phyloP scores from a whole-genome alignment of 2,329 filamentous ascomycete species.

The Hymenoscyphus salicellus region DNA sequence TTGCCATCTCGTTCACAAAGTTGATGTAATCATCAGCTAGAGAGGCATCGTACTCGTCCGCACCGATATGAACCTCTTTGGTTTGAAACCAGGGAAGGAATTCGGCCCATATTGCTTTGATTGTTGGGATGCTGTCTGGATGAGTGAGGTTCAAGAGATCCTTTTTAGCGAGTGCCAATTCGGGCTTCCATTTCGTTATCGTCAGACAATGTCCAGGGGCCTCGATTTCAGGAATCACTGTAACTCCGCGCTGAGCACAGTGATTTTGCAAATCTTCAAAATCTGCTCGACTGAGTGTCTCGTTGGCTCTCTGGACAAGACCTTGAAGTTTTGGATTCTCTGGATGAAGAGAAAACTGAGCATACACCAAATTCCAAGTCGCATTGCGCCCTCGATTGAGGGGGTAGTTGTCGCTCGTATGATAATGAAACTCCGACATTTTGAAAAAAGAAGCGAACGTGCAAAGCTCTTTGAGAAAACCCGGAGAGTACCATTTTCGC shows the following conservation, averaged over 20 bases:
- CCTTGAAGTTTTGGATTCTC: constrained; percentile 46
- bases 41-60: constrained; percentile 51
- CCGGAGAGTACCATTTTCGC: constrained; percentile 54
- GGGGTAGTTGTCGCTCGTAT: constrained; percentile 56
- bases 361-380: constrained; percentile 37
- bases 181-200: constrained; percentile 58
- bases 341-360: constrained; percentile 54
- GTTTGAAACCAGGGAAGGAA: constrained; percentile 56
- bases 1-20: background rate
- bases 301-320: constrained; percentile 50
- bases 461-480: constrained; percentile 56
- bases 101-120: constrained; percentile 51
- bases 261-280: constrained; percentile 51
- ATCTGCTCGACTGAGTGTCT: constrained; percentile 51
- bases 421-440: constrained; percentile 56
- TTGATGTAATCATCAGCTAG: constrained; percentile 45
- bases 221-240: constrained; percentile 59
- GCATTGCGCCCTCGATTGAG: constrained; percentile 49
- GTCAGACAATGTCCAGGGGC: constrained; percentile 55
- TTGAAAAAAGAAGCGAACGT: constrained; percentile 61
- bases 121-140: constrained; percentile 51
- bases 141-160: constrained; percentile 55
- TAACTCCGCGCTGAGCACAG: constrained; percentile 55
- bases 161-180: constrained; percentile 47
- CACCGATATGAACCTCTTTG: constrained; percentile 55